These are phyloP conservation scores for Lentinula edodes DNA, from an alignment of 768 basidiomycete species.

Conservation along the genomic window DNA sequence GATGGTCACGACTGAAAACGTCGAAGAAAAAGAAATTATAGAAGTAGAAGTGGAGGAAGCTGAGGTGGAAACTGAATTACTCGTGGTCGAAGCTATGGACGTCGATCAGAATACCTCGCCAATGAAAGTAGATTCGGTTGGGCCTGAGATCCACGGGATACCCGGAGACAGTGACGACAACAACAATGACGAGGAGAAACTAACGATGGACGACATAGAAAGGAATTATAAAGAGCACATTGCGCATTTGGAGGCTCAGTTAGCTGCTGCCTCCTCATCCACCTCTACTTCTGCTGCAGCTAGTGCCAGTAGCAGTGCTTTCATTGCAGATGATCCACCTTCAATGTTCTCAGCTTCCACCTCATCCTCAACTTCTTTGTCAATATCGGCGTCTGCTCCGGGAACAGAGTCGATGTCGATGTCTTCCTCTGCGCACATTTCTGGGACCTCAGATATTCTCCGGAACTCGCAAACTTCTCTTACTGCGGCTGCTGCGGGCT, in stretches of 20 bases:
- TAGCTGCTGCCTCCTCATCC: not conserved
- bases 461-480: not conserved
- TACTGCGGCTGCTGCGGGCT: not conserved
- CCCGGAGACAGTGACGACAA: not conserved
- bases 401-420: not conserved
- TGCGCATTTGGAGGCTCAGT: constrained; percentile 1
- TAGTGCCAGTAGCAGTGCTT: not conserved
- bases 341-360: not conserved
- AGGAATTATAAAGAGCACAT: not conserved
- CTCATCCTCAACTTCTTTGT: not conserved
- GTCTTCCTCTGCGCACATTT: not conserved
- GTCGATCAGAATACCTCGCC: not conserved
- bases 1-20: no score
- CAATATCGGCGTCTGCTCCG: not conserved
- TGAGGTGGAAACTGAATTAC: not conserved
- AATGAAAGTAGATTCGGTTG: not conserved
- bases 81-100: not conserved
- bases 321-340: not conserved
- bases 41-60: not conserved
- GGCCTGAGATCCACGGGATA: not conserved
- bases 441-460: not conserved
- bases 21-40: not conserved
- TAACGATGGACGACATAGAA: not conserved
- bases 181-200: not conserved
- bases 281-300: not conserved